phyloP scores from a whole-genome alignment of 2,329 filamentous ascomycete genomes.

The Davidsoniella eucalypti region DNA sequence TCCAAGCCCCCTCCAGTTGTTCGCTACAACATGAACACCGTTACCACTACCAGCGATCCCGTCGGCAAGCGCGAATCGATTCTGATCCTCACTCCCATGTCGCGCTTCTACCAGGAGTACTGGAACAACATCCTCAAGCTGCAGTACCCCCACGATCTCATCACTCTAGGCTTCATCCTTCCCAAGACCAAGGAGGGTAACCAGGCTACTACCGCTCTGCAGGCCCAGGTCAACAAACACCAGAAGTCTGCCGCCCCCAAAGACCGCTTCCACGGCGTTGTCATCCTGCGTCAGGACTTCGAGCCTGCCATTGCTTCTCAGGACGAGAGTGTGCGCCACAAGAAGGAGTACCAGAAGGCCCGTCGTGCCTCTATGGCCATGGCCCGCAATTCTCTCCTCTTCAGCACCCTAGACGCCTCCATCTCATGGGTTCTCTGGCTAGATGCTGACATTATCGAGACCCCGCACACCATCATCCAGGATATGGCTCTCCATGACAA shows the following conservation, averaged over 20 bases:
- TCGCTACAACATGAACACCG: conserved; percentile 88
- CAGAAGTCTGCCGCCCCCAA: conserved; percentile 62
- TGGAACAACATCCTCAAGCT: conserved; percentile 85
- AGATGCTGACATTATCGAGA: conserved; percentile 82
- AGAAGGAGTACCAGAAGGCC: conserved; percentile 74
- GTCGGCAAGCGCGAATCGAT: conserved; percentile 68
- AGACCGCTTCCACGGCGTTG: conserved; percentile 78
- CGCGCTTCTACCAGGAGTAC: conserved; percentile 83
- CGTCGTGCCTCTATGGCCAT: conserved; percentile 82
- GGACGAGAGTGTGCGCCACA: conserved; percentile 77
- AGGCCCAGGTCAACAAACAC: conserved; percentile 70
- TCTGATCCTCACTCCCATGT: conserved; percentile 82
- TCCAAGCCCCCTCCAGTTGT: conserved; percentile 62
- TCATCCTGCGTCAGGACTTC: conserved; percentile 89
- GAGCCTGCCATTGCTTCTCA: conserved; percentile 68
- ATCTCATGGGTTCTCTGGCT: conserved; percentile 97
- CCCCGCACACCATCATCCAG: conserved; percentile 69
- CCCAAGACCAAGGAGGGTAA: conserved; percentile 90
- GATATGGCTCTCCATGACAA: conserved; percentile 79
- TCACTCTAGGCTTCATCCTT: conserved; percentile 89
- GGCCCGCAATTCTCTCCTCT: conserved; percentile 84
- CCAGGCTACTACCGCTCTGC: conserved; percentile 62
- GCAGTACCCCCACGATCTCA: conserved; percentile 81
- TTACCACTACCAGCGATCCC: conserved; percentile 66
- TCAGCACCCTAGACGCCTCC: conserved; percentile 78